These are phyloP conservation scores for Hanseniaspora lindneri DNA, from an alignment of 805 yeast species.

Conservation along the genomic window DNA sequence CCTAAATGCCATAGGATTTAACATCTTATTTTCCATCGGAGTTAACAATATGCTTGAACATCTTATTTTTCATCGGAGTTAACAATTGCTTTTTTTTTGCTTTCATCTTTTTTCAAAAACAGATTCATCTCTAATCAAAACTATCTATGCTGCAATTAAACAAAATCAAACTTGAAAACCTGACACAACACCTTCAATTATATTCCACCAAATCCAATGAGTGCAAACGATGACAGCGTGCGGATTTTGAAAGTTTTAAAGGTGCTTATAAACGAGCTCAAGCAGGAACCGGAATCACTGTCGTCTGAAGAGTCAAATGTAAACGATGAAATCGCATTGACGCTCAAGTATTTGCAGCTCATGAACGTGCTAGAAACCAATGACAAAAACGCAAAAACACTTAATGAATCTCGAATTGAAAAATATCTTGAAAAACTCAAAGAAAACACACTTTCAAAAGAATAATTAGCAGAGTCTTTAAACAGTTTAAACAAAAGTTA, in stretches of 20 bases:
- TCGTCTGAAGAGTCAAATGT: slow-evolving; percentile 1
- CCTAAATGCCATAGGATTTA: no score
- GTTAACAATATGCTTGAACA: no score
- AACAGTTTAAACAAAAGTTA: no score
- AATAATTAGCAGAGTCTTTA: not conserved
- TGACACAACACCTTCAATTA: not conserved
- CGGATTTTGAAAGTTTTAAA: slow-evolving; percentile 18
- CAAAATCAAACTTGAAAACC: not conserved
- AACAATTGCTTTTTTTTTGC: no score
- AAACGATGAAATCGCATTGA: slow-evolving; percentile 16
- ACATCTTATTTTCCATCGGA: no score
- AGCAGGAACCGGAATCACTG: slow-evolving; percentile 1
- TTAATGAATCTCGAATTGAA: slow-evolving; percentile 17
- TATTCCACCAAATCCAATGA: no score
- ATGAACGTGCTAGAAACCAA: slow-evolving; percentile 17
- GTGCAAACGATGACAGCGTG: slow-evolving; percentile 13
- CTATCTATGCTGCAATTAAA: no score
- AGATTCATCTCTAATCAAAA: no score
- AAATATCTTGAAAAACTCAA: slow-evolving; percentile 20
- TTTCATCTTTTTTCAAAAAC: no score
- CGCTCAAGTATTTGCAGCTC: slow-evolving; percentile 17
- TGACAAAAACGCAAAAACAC: slow-evolving; percentile 8
- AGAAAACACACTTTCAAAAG: slow-evolving; percentile 15
- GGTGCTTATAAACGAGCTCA: slow-evolving; percentile 8
- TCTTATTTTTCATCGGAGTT: no score